Evolutionary conservation across 2,329 filamentous ascomycete genomes (phyloP).

Genomic region (Colletotrichum endophyticum): DNA sequence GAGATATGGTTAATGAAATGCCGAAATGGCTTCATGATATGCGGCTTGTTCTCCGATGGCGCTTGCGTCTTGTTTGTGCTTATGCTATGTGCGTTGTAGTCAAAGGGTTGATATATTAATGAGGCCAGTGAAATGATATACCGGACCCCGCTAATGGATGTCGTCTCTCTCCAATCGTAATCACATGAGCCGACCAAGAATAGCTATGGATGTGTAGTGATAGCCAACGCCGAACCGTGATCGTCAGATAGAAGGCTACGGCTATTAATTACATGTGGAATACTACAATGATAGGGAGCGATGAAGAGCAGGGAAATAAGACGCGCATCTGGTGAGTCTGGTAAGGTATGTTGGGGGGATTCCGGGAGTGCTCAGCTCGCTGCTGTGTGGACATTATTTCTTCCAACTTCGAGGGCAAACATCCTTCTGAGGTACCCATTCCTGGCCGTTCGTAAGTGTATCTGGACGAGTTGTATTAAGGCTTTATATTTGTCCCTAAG

Average conservation of each 20-base stretch:
- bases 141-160: accelerated
- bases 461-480: too few species aligned
- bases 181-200: accelerated
- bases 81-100: accelerated
- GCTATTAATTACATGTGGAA: not conserved
- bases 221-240: not conserved
- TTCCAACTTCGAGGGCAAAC: not conserved
- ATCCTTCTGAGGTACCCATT: too few species aligned
- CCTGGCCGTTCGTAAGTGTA: too few species aligned
- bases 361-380: not conserved
- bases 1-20: not conserved
- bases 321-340: accelerated
- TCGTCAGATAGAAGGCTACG: not conserved
- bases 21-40: not conserved
- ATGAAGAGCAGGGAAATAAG: not conserved
- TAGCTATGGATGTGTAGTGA: too few species aligned
- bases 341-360: accelerated
- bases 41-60: too few species aligned
- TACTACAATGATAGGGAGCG: not conserved
- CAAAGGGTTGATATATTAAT: accelerated
- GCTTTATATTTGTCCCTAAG: too few species aligned
- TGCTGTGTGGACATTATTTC: not conserved
- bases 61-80: not conserved
- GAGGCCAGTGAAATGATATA: not conserved
- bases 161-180: accelerated